A percentile compares a stretch with the other conserved stretches of the same genome.
Evolutionary conservation across 2,329 filamentous ascomycete genomes (phyloP).

Genomic region (Scorias spongiosa): DNA sequence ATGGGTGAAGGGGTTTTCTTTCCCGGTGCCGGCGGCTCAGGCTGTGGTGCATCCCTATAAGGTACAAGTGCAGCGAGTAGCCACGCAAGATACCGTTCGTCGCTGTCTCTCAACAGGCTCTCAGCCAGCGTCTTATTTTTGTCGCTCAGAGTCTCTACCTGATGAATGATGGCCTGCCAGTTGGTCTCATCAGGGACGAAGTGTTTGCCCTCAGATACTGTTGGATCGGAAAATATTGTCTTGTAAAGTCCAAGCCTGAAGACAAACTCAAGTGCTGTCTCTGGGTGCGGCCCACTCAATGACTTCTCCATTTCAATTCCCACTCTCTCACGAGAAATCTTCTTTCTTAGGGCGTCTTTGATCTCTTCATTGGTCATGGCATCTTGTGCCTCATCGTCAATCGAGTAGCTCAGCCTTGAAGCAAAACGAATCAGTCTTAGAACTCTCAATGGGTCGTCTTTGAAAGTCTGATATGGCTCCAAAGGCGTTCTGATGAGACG

Average conservation of each 20-base stretch:
- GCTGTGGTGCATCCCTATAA: constrained; percentile 43
- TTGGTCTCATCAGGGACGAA: constrained; percentile 41
- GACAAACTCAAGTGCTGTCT: constrained; percentile 47
- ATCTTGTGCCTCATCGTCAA: constrained; percentile 51
- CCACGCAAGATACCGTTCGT: constrained; percentile 63
- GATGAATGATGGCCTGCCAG: constrained; percentile 51
- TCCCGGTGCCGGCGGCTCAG: constrained; percentile 24
- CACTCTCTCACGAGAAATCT: constrained; percentile 85
- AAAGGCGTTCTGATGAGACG: constrained; percentile 72
- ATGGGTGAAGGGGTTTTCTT: constrained; percentile 42
- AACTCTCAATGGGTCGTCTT: constrained; percentile 79
- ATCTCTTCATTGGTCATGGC: constrained; percentile 73
- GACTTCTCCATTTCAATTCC: constrained; percentile 85
- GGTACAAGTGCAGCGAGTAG: constrained; percentile 59
- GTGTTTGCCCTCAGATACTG: constrained; percentile 29
- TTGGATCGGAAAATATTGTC: constrained; percentile 59
- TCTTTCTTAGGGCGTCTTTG: constrained; percentile 59
- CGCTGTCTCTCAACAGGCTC: constrained; percentile 42
- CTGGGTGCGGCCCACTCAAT: constrained; percentile 56
- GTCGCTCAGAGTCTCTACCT: constrained; percentile 38
- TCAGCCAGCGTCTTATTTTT: constrained; percentile 14
- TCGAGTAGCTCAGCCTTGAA: constrained; percentile 64
- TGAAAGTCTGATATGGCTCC: constrained; percentile 81
- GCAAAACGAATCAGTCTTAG: constrained; percentile 81
- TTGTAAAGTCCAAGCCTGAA: constrained; percentile 52